Percentiles rank a stretch among this genome's conserved stretches.
phyloP scores from a whole-genome alignment of 202 grass and related monocot genomes.

The Zizania palustris region DNA sequence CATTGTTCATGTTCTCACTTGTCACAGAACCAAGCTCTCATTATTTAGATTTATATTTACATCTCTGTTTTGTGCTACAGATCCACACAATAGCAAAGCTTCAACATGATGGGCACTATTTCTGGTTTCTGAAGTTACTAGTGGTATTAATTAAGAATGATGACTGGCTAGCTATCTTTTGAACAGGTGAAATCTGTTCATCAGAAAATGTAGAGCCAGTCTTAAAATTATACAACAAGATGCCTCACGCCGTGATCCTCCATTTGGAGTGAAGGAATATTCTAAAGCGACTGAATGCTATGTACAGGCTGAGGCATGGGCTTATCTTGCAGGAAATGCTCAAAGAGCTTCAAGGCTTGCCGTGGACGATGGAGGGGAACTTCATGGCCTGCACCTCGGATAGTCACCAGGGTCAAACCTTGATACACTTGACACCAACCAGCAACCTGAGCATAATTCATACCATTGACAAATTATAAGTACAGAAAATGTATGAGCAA shows the following conservation, averaged over 20 bases:
- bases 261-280: not conserved
- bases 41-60: not conserved
- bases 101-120: conserved; percentile 9
- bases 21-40: not conserved
- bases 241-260: not conserved
- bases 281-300: conserved; percentile 49
- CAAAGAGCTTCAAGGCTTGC: conserved; percentile 72
- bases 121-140: not conserved
- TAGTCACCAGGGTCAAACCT: conserved; percentile 76
- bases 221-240: conserved; percentile 20
- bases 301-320: conserved; percentile 55
- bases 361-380: conserved; percentile 80
- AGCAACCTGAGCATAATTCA: conserved; percentile 59
- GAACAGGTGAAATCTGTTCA: not conserved
- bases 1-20: not conserved
- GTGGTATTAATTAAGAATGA: not conserved
- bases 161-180: not conserved
- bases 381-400: conserved; percentile 78
- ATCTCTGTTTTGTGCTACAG: not conserved
- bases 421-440: conserved; percentile 94
- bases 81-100: not conserved
- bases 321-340: conserved; percentile 70
- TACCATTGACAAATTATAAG: not conserved
- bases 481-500: not conserved
- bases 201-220: conserved; percentile 5